phyloP scores from a whole-genome alignment of 331 rosid species.

The Cydonia oblonga region DNA sequence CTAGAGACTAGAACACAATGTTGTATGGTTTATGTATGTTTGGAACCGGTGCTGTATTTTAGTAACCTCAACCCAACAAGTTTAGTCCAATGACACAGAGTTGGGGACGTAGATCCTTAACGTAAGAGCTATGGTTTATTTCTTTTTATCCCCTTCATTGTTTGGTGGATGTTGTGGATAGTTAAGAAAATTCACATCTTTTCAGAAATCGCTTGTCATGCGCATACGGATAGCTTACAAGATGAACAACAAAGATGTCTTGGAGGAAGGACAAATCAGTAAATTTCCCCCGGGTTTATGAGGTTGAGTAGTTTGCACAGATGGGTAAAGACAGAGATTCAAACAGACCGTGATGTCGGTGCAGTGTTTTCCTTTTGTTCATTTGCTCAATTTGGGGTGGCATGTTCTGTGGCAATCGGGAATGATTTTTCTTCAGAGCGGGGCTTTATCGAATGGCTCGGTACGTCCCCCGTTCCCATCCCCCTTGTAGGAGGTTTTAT shows the following conservation, averaged over 20 bases:
- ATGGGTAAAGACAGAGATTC: slow-evolving; percentile 22
- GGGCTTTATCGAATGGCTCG: slow-evolving; percentile 36
- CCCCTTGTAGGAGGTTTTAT: slow-evolving; percentile 30
- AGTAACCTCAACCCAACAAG: background rate
- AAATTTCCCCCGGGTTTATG: slow-evolving; percentile 77
- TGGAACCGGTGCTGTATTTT: background rate
- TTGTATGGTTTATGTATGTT: background rate
- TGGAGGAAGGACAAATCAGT: slow-evolving; percentile 89
- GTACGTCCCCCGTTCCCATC: slow-evolving; percentile 1
- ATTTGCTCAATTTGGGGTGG: slow-evolving; percentile 26
- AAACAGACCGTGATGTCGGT: slow-evolving; percentile 13
- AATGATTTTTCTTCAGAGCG: slow-evolving; percentile 27
- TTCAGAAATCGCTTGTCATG: slow-evolving; percentile 93
- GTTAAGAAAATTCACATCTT: slow-evolving; percentile 9
- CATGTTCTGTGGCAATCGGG: slow-evolving; percentile 29
- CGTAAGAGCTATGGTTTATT: background rate
- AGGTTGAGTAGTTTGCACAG: slow-evolving; percentile 23
- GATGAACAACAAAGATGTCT: slow-evolving; percentile 61
- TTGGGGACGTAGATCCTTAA: background rate
- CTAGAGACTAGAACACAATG: background rate
- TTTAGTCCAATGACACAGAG: background rate
- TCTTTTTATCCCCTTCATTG: background rate
- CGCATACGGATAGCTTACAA: slow-evolving; percentile 89
- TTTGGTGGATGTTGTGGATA: background rate
- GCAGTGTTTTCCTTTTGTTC: slow-evolving; percentile 17